Evolutionary conservation across 768 basidiomycete genomes (phyloP).

Genomic region (Boletus pseudo-olivaceus): DNA sequence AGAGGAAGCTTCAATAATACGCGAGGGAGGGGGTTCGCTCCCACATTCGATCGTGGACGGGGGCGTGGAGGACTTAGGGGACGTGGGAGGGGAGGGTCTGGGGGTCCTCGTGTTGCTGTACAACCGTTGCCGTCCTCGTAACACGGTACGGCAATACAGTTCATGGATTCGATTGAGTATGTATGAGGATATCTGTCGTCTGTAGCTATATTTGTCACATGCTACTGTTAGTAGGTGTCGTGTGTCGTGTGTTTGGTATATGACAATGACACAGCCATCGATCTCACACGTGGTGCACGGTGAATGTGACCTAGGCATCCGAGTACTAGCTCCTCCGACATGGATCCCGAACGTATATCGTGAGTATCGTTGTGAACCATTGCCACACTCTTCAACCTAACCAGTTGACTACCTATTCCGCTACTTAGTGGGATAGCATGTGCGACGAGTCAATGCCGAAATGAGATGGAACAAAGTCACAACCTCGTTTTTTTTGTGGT

Average conservation of each 20-base stretch:
- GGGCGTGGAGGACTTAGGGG: slow-evolving; percentile 33
- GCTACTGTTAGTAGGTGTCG: not conserved
- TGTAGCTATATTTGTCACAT: slow-evolving; percentile 5
- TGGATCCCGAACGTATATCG: not conserved
- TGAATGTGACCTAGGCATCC: too few relatives aligned
- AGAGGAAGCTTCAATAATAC: slow-evolving; percentile 21
- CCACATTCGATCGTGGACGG: slow-evolving; percentile 30
- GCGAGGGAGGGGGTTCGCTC: slow-evolving; percentile 34
- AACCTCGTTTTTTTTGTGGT: not conserved
- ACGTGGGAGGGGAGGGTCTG: slow-evolving; percentile 32
- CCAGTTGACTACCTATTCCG: not conserved
- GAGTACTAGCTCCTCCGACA: too few relatives aligned
- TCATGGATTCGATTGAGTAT: not conserved
- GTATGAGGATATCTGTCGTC: not conserved
- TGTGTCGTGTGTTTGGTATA: not conserved
- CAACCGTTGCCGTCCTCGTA: slow-evolving; percentile 9
- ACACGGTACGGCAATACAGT: not conserved
- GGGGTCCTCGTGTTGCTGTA: not conserved
- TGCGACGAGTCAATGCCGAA: not conserved
- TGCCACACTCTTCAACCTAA: too few relatives aligned
- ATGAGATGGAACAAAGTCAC: not conserved
- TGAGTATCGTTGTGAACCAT: not conserved
- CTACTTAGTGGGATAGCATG: not conserved
- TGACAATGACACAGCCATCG: too few relatives aligned
- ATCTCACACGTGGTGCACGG: too few relatives aligned